Conservation (phyloP, 2,329 filamentous ascomycete genomes). For the Aspergillus tamarii region DNA sequence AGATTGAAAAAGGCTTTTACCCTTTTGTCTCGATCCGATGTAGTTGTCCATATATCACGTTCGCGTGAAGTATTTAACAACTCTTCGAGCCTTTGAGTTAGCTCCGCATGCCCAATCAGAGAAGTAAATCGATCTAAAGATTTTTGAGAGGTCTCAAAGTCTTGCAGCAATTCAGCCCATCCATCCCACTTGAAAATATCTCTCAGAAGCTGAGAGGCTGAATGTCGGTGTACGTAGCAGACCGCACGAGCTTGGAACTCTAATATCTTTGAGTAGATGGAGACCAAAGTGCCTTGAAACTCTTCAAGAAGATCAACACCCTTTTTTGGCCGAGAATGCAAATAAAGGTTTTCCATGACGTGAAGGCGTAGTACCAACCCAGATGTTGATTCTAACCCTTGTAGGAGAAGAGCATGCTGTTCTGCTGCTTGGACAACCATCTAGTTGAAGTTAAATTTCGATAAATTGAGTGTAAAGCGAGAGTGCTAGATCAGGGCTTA, state of each 20-base stretch:
- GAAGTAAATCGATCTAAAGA: not conserved
- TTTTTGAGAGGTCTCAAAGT: slow-evolving; percentile 3
- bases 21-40: slow-evolving; percentile 5
- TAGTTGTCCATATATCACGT: not conserved
- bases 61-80: not conserved
- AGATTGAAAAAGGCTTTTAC: not conserved
- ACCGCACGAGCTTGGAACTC: slow-evolving; percentile 19
- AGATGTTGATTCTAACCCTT: slow-evolving; percentile 12
- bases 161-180: slow-evolving; percentile 9
- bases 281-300: slow-evolving; percentile 8
- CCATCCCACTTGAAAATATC: slow-evolving; percentile 12
- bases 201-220: not conserved
- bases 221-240: slow-evolving; percentile 13
- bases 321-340: not conserved
- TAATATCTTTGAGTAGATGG: slow-evolving; percentile 13
- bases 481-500: not conserved
- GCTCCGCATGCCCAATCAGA: not conserved
- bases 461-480: not conserved
- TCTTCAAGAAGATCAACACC: not conserved
- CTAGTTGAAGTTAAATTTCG: not conserved
- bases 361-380: slow-evolving; percentile 11
- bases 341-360: slow-evolving; percentile 11
- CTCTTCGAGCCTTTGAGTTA: not conserved
- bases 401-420: slow-evolving; percentile 14
- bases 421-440: slow-evolving; percentile 14